phyloP scores from a whole-genome alignment of 2,329 filamentous ascomycete genomes.

The Emmonsiellopsis sp. region DNA sequence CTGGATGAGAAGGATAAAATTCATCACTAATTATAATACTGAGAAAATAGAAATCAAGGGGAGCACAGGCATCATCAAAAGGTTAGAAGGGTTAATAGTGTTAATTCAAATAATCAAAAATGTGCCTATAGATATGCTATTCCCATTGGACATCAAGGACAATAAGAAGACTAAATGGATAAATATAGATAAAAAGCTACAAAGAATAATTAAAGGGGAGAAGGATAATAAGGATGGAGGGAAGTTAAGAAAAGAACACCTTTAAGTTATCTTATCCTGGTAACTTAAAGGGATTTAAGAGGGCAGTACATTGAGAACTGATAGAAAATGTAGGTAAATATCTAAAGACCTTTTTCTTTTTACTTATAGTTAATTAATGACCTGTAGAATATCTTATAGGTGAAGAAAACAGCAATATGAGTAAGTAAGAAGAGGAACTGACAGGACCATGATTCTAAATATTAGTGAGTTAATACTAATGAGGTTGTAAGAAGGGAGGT shows the following conservation, averaged over 20 bases:
- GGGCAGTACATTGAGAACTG: background rate
- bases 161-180: background rate
- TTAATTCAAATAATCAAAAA: too few relatives aligned
- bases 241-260: background rate
- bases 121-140: too few relatives aligned
- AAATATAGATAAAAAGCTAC: background rate
- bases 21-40: background rate
- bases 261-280: background rate
- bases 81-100: background rate
- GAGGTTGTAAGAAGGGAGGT: too few relatives aligned
- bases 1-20: background rate
- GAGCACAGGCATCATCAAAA: background rate
- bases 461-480: rapidly evolving
- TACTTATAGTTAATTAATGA: background rate
- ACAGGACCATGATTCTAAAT: background rate
- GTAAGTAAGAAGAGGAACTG: background rate
- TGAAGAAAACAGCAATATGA: background rate
- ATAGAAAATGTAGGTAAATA: too few relatives aligned
- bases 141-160: too few relatives aligned
- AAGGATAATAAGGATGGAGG: background rate
- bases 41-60: background rate
- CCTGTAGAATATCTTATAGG: rapidly evolving
- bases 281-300: background rate
- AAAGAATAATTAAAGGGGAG: background rate
- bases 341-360: too few relatives aligned